Base-by-base conservation (phyloP, 495 filamentous ascomycete species). In the Aspergillus ellipticus region DNA sequence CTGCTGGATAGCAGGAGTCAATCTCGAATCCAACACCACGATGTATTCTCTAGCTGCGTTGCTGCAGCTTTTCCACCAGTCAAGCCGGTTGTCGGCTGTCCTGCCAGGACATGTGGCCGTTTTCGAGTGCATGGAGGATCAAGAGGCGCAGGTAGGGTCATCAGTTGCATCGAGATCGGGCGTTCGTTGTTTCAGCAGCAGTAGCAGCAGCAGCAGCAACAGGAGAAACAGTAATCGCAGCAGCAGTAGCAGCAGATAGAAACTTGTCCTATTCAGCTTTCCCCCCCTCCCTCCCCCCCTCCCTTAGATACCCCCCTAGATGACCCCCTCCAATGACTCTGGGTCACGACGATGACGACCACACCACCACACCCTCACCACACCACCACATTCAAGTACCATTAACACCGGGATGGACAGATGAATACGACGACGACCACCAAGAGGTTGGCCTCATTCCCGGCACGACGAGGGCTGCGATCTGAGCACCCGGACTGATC, bases 41-140 rank as follows among this genome's bases (percentile, higher is more conserved):
- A 37, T 9, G 13, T 39, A 13, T 39, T 39, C 6, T 39, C 35
- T 39, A 39, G 35, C 35, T 39, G 57, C 31, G 46, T 31, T 51
- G 50, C 31, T 49, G 51, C 57, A 54, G 57, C 26, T 15, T 19
- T 45, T 47, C 50, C 55, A 51, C 55, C 56, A 57, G 52, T 53
- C 60, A 59, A 54, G 54, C 50, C 52, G 26, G 47, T 48, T 29
- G 45, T 29, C 20, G 45, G 45, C 28, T 45, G 37, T 53, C 47
- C 45, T 57, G 57, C 49, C 52, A 49, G 60, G 60, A 66, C 63
- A 66, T 66, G 63, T 66, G 60, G 63, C 58, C 55, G 55, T 58
- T 63, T 53, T 59, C 57, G 15, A 63, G 53, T 63, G 63, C 54
- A 63, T 59, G 46, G 45, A 51, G 39, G 53, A 54, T 58, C 52